Percentiles rank a stretch among this genome's conserved stretches.
phyloP scores from a whole-genome alignment of 1,139 yeast genomes.

The Yamadazyma siamensis region DNA sequence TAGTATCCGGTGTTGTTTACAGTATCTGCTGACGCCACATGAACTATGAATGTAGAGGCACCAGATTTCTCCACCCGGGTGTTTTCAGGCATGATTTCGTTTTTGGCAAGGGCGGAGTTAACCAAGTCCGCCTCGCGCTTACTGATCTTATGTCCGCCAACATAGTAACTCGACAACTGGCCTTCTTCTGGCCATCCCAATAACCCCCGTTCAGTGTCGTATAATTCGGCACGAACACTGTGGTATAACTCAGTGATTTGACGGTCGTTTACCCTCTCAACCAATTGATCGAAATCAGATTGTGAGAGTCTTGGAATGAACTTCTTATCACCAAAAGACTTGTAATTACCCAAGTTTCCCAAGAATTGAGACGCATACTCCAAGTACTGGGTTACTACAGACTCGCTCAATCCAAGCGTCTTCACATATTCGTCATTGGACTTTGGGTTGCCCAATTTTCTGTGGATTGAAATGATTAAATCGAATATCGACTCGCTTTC shows the following conservation, averaged over 20 bases:
- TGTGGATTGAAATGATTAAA: constrained; percentile 58
- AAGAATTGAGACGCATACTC: constrained; percentile 81
- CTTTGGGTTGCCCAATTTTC: constrained; percentile 43
- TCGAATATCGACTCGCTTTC: constrained; percentile 77
- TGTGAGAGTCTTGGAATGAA: constrained; percentile 63
- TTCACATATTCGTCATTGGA: constrained; percentile 41
- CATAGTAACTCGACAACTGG: constrained; percentile 72
- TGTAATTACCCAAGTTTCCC: constrained; percentile 80
- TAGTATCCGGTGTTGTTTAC: constrained; percentile 43
- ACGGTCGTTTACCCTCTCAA: constrained; percentile 38
- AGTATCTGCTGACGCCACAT: constrained; percentile 57
- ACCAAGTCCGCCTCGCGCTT: constrained; percentile 63
- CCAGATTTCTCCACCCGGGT: constrained; percentile 61
- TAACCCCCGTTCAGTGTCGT: constrained; percentile 42
- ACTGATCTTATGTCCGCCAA: constrained; percentile 46
- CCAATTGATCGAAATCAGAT: constrained; percentile 47
- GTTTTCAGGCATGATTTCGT: constrained; percentile 78
- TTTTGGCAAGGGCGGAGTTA: constrained; percentile 57
- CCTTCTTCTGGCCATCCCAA: constrained; percentile 81
- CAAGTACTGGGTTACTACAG: constrained; percentile 47
- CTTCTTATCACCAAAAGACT: constrained; percentile 85
- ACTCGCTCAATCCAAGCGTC: constrained; percentile 21
- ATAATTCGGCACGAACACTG: constrained; percentile 47
- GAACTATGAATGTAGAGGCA: constrained; percentile 46
- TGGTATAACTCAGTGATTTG: constrained; percentile 38